phyloP scores from a whole-genome alignment of 225 moss, liverwort and hornwort species.

The Antitrichia curtipendula region DNA sequence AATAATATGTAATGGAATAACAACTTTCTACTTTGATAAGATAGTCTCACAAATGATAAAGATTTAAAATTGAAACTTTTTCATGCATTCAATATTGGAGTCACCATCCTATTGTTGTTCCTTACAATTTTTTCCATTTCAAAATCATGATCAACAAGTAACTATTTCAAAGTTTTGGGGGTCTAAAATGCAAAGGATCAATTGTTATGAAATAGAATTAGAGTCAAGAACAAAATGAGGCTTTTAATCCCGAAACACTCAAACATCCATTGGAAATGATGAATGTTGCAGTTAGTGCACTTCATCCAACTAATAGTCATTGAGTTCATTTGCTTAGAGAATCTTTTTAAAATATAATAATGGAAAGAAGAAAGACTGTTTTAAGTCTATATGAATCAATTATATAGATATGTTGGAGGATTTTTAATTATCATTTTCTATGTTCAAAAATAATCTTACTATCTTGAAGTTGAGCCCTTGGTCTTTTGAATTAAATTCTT shows the following conservation, averaged over 20 bases:
- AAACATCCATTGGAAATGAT: background rate
- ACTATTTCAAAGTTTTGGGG: background rate
- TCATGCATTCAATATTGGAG: background rate
- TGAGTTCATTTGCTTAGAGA: background rate
- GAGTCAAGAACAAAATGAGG: accelerated
- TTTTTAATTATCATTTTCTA: too few relatives aligned
- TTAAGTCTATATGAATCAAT: background rate
- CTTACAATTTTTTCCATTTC: background rate
- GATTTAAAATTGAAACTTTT: background rate
- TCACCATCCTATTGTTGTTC: background rate
- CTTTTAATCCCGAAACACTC: background rate
- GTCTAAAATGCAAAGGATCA: background rate
- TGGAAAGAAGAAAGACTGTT: background rate
- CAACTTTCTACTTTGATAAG: accelerated
- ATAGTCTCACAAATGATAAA: background rate
- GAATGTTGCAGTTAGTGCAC: background rate
- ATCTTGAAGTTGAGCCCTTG: background rate
- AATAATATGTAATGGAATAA: background rate
- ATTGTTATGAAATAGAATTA: background rate
- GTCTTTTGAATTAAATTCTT: background rate
- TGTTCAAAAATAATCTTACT: background rate
- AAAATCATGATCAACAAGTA: background rate
- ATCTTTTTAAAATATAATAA: background rate
- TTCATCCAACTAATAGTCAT: background rate
- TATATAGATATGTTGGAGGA: background rate